Conservation (phyloP, 305 asterid species). For the Solanum aculeatissimum region DNA sequence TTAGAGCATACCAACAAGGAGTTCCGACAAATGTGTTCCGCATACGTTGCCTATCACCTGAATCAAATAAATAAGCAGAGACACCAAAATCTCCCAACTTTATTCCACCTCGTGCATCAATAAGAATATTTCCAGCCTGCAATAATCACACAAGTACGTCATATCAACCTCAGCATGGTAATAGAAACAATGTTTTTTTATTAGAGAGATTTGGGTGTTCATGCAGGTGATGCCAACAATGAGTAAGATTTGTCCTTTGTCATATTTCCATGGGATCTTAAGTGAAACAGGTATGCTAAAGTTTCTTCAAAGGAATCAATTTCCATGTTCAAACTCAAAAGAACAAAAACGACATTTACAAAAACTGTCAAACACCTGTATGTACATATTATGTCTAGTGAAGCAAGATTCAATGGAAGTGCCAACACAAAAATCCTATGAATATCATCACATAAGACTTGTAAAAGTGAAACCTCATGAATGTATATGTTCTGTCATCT, state of each 20-base stretch:
- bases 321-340: neutral
- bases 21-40: constrained; percentile 98
- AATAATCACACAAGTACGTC: neutral
- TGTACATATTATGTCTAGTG: neutral
- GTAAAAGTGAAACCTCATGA: neutral
- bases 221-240: neutral
- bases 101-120: constrained; percentile 76
- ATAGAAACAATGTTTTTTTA: neutral
- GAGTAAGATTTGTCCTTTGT: neutral
- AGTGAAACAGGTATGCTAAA: neutral
- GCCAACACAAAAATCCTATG: neutral
- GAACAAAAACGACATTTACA: neutral
- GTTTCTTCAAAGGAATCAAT: neutral
- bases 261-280: neutral
- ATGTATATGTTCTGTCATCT: neutral
- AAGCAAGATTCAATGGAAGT: neutral
- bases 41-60: constrained; percentile 87
- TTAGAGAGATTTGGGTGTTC: neutral
- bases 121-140: constrained; percentile 93
- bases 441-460: neutral
- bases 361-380: neutral
- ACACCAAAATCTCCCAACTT: constrained; percentile 98
- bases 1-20: constrained; percentile 82
- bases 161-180: neutral
- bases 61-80: constrained; percentile 93